Evolutionary conservation across 345 rosid species (phyloP).

Genomic region (Clausena lansium): DNA sequence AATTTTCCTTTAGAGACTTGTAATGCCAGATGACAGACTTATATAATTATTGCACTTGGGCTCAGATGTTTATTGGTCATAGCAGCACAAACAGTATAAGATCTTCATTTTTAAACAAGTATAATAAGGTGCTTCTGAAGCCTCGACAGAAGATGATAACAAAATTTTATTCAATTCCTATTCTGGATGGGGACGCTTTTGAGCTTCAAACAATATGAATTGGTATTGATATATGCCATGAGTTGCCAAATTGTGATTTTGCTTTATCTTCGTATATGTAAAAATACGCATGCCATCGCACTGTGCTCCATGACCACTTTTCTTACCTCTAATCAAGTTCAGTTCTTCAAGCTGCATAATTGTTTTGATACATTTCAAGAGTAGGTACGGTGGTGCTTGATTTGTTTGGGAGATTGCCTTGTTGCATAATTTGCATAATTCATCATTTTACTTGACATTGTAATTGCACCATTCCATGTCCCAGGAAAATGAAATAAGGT

Average conservation of each 20-base stretch:
- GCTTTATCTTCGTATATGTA: background rate
- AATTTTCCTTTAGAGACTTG: too few species aligned
- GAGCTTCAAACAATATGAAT: background rate
- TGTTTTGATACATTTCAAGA: background rate
- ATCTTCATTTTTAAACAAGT: background rate
- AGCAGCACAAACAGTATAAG: background rate
- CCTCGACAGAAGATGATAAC: background rate
- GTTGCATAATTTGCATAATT: background rate
- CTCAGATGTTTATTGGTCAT: background rate
- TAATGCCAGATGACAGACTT: background rate
- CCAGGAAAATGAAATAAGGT: background rate
- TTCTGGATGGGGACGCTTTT: background rate
- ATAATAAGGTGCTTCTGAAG: background rate
- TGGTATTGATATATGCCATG: background rate
- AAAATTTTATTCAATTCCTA: background rate
- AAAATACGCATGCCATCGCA: background rate
- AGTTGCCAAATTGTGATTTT: background rate
- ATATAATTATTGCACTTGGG: background rate
- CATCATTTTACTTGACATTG: background rate
- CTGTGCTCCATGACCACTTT: background rate
- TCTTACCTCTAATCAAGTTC: background rate
- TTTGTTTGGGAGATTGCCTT: conserved; percentile 1
- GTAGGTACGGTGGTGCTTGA: background rate
- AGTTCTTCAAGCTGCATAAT: background rate
- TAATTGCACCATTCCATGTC: background rate